These are phyloP conservation scores for Picea glauca DNA, from an alignment of 75 land plant genomes.

Conservation along the genomic window DNA sequence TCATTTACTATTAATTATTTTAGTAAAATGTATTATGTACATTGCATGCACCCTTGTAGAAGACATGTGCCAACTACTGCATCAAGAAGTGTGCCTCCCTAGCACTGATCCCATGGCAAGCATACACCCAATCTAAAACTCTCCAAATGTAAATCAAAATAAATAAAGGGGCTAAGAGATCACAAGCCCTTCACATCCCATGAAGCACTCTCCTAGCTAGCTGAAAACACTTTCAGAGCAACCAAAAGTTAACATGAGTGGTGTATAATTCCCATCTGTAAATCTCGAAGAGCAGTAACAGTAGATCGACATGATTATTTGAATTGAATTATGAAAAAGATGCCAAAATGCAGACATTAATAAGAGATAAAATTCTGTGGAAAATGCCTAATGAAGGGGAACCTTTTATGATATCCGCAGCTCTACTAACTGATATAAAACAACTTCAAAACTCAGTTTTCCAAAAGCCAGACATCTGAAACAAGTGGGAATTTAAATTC, in stretches of 20 bases:
- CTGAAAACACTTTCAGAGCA: no score
- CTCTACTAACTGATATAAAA: neutral
- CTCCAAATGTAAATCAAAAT: no score
- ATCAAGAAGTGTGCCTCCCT: no score
- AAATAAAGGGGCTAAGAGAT: no score
- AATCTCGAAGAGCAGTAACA: neutral
- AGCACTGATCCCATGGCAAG: no score
- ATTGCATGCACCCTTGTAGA: no score
- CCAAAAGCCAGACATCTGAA: neutral
- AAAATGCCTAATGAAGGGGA: neutral
- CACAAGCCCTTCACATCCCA: no score
- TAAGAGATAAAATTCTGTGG: neutral
- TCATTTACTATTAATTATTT: no score
- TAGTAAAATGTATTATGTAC: no score
- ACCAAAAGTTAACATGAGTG: neutral
- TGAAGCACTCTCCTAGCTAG: no score
- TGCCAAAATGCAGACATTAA: neutral
- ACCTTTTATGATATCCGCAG: neutral
- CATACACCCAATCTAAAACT: no score
- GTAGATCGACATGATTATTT: neutral
- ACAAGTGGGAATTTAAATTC: neutral
- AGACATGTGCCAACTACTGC: no score
- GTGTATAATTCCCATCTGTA: neutral
- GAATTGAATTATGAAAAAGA: neutral
- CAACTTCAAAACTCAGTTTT: neutral